Conservation (phyloP, 2,329 filamentous ascomycete species). For the Dactylellina haptotyla region DNA sequence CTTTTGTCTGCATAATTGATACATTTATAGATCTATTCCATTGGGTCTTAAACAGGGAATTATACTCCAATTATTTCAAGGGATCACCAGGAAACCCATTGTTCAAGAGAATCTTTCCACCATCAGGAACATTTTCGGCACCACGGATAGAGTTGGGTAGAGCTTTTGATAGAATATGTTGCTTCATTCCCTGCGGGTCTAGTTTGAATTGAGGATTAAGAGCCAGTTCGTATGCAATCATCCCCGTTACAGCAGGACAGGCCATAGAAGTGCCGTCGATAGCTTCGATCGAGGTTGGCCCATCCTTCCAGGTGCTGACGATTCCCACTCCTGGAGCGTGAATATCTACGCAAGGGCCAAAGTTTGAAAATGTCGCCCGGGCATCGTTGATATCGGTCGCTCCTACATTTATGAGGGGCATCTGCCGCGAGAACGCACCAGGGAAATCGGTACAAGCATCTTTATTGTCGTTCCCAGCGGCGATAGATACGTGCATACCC, state of each 20-base stretch:
- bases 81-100: slow-evolving; percentile 18
- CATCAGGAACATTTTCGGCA: background rate
- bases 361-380: slow-evolving; percentile 63
- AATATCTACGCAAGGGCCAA: slow-evolving; percentile 67
- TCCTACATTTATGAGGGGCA: slow-evolving; percentile 62
- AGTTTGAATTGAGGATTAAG: background rate
- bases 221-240: slow-evolving; percentile 55
- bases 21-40: no score
- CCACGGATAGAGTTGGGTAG: slow-evolving; percentile 8
- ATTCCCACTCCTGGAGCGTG: slow-evolving; percentile 69
- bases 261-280: slow-evolving; percentile 66
- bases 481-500: slow-evolving; percentile 63
- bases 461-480: slow-evolving; percentile 61
- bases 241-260: slow-evolving; percentile 61
- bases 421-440: slow-evolving; percentile 60
- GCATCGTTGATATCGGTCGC: slow-evolving; percentile 60
- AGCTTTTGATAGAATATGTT: background rate
- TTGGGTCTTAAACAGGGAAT: no score
- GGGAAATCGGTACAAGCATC: slow-evolving; percentile 58
- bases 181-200: background rate
- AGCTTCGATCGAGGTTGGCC: slow-evolving; percentile 64
- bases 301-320: slow-evolving; percentile 66
- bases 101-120: background rate
- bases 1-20: no score
- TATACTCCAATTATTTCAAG: no score